Conservation (phyloP, 345 rosid genomes). For the Citrus inodora region DNA sequence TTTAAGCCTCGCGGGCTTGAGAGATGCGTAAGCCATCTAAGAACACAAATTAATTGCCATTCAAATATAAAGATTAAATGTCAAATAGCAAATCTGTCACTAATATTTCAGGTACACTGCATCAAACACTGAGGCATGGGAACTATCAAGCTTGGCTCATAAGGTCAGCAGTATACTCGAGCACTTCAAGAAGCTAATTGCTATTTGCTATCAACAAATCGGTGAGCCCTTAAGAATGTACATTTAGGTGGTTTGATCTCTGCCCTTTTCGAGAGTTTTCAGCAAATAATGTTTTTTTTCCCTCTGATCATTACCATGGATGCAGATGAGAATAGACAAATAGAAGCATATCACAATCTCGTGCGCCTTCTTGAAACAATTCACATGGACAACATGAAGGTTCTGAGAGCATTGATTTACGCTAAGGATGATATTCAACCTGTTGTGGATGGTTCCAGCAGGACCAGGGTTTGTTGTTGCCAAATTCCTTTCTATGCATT, state of each 20-base stretch:
- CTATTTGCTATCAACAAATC: conserved; percentile 32
- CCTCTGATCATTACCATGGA: neutral
- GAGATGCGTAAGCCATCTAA: conserved; percentile 33
- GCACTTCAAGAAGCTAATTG: conserved; percentile 41
- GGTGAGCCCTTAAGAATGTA: conserved; percentile 21
- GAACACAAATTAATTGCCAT: neutral
- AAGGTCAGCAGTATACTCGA: conserved; percentile 34
- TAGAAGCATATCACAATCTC: conserved; percentile 40
- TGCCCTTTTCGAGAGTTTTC: neutral
- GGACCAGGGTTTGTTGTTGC: conserved; percentile 26
- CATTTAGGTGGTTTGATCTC: neutral
- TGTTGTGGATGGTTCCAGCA: conserved; percentile 25
- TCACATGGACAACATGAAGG: conserved; percentile 42
- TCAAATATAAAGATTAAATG: neutral
- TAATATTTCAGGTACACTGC: conserved; percentile 26
- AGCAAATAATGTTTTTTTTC: neutral
- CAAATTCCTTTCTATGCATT: neutral
- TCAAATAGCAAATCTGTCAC: neutral
- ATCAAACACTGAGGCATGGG: conserved; percentile 44
- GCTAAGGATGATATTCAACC: conserved; percentile 42
- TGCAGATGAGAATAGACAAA: conserved; percentile 41
- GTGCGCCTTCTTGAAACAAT: conserved; percentile 26
- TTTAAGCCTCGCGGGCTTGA: conserved; percentile 33
- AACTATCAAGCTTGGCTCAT: conserved; percentile 42
- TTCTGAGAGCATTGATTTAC: conserved; percentile 34